Evolutionary conservation across 495 filamentous ascomycete species (phyloP).

Genomic region (Daldinia decipiens): DNA sequence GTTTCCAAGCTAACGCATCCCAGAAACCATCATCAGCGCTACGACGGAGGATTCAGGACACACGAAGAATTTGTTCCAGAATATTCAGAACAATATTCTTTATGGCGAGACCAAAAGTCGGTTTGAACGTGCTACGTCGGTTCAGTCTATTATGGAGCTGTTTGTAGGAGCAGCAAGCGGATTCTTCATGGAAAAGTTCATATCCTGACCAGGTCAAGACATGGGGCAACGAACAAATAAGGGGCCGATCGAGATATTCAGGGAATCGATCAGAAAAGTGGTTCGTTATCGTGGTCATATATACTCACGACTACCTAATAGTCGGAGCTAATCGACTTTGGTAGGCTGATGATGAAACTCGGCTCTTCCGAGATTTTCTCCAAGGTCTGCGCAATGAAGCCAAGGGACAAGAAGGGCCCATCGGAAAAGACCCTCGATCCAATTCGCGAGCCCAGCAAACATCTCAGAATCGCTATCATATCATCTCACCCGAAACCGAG

Average conservation of each 20-base stretch:
- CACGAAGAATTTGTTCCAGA: slow-evolving; percentile 2
- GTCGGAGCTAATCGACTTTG: slow-evolving; percentile 10
- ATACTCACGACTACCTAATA: background rate
- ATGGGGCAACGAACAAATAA: slow-evolving; percentile 1
- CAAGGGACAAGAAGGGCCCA: too few species aligned
- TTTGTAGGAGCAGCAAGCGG: slow-evolving; percentile 19
- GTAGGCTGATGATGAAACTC: slow-evolving; percentile 22
- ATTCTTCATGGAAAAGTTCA: slow-evolving; percentile 25
- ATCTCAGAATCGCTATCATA: slow-evolving; percentile 17
- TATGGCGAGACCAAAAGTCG: slow-evolving; percentile 9
- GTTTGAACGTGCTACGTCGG: slow-evolving; percentile 21
- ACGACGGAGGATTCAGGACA: slow-evolving; percentile 11
- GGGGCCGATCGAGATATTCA: slow-evolving; percentile 36
- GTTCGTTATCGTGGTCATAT: background rate
- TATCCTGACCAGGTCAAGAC: background rate
- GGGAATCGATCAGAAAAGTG: slow-evolving; percentile 35
- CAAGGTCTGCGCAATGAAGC: slow-evolving; percentile 11
- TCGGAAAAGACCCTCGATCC: too few species aligned
- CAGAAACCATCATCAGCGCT: slow-evolving; percentile 28
- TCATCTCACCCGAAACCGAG: slow-evolving; percentile 39
- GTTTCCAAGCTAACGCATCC: slow-evolving; percentile 5
- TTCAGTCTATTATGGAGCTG: slow-evolving; percentile 24
- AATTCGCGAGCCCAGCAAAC: background rate
- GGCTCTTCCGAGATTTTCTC: slow-evolving; percentile 21
- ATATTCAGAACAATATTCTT: slow-evolving; percentile 12